Base-by-base conservation (phyloP, 768 basidiomycete genomes). In the Hygrocybe coccinea region DNA sequence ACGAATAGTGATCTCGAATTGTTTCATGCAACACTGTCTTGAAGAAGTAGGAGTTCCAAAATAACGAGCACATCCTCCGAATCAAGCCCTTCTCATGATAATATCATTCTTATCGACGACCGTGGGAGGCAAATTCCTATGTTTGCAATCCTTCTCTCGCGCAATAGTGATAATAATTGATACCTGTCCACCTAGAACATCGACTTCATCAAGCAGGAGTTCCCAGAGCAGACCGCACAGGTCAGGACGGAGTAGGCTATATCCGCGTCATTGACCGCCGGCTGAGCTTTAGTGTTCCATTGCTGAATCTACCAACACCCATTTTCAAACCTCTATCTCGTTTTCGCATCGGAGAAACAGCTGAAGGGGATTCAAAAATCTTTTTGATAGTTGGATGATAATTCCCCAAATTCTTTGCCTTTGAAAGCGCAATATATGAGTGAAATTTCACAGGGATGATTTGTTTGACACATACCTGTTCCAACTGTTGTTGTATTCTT, bases 391-490 rank as follows among this genome's bases (percentile, higher is more conserved):
- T 74, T 37, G 87, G 89, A 61, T 93, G 89, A 65, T 91, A 93
- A 67, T 91, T 92, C 15, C 91, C 91, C 58, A 89, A 59, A 59
- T 87, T 80, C 70, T 91, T 93, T 5, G 89, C 89, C 91, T 93
- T 53, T 33, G 17, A 22, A 55, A 11, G 56, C 36, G 56, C 7
- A 35, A 52, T 59, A 46, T 59, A 61, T 53, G 25, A 29, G 33
- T 38, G 35, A 15, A 38, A 29, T 56, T 38, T 51, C 45, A 49
- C 48, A 39, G 52, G 15, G 4, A 17, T 38, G 25, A 19, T 35
- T 55, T 33, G n/a, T 55, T 8, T 25, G 17, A 14, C 36, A 46
- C 39, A 54, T 41, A 90, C 91, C 83, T 91, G 86, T 64, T 88
- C 84, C 7, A 91, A 70, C 38, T 79, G 65, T 56, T 78, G 78